Evolutionary conservation across 495 filamentous ascomycete genomes (phyloP).

Genomic region (Aspergillus steynii): DNA sequence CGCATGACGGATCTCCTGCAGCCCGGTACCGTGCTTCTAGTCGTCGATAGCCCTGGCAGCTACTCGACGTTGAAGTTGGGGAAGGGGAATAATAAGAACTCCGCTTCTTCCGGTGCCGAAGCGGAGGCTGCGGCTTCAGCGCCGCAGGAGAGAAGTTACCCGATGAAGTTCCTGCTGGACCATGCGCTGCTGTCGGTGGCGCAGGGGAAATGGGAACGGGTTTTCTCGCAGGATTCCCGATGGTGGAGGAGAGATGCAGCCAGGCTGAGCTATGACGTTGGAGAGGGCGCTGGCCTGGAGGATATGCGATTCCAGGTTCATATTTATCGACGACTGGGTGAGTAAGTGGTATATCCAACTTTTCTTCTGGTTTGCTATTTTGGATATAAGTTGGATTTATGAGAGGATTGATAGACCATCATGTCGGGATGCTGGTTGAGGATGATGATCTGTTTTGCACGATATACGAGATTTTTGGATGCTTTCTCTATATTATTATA

Average conservation of each 20-base stretch:
- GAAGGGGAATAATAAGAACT: conserved; percentile 21
- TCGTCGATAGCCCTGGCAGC: conserved; percentile 89
- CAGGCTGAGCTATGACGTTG: conserved; percentile 74
- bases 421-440: background rate
- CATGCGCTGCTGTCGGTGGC: conserved; percentile 65
- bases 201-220: conserved; percentile 64
- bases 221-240: conserved; percentile 68
- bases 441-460: background rate
- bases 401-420: background rate
- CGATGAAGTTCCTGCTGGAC: conserved; percentile 92
- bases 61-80: conserved; percentile 79
- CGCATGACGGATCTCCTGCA: conserved; percentile 56
- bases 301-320: conserved; percentile 95
- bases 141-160: conserved; percentile 68
- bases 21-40: conserved; percentile 67
- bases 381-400: background rate
- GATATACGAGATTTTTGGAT: background rate
- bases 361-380: background rate
- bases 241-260: conserved; percentile 77
- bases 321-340: conserved; percentile 58
- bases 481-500: background rate
- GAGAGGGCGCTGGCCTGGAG: conserved; percentile 62
- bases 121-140: conserved; percentile 14
- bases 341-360: background rate
- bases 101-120: background rate